Conservation (phyloP, 2,329 filamentous ascomycete genomes). For the Phoma sp. region DNA sequence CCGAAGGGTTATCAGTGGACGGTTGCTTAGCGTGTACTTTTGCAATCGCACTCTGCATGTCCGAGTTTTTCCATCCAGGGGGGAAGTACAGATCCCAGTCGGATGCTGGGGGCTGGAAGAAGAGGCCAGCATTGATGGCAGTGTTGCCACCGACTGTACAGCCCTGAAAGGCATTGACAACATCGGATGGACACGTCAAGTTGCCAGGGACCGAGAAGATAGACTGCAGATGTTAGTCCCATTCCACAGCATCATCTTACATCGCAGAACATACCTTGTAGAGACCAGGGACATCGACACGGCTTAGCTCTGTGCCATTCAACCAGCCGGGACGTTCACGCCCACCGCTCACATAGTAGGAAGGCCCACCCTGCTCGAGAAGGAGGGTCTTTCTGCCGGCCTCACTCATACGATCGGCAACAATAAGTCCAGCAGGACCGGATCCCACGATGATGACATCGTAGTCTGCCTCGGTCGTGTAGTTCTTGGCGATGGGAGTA, state of each 20-base stretch:
- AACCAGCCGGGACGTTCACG: constrained; percentile 60
- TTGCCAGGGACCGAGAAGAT: constrained; percentile 55
- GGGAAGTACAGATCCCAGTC: constrained; percentile 62
- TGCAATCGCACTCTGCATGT: constrained; percentile 57
- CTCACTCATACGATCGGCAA: constrained; percentile 60
- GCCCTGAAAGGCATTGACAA: constrained; percentile 55
- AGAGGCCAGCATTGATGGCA: constrained; percentile 63
- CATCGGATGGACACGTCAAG: constrained; percentile 52
- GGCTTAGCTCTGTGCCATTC: constrained; percentile 55
- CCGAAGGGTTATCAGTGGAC: constrained; percentile 55
- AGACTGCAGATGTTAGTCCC: constrained; percentile 30
- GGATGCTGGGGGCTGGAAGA: constrained; percentile 61
- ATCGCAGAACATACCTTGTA: constrained; percentile 42
- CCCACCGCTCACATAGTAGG: constrained; percentile 59
- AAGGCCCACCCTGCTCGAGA: constrained; percentile 60
- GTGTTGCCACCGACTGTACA: constrained; percentile 62
- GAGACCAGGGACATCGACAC: constrained; percentile 63
- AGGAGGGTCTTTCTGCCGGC: constrained; percentile 61
- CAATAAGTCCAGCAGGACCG: constrained; percentile 62
- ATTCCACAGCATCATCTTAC: no score
- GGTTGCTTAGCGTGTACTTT: constrained; percentile 56
- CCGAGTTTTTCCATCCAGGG: constrained; percentile 59
- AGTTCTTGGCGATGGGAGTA: constrained; percentile 9
- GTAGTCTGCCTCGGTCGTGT: constrained; percentile 21
- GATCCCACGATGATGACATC: constrained; percentile 46